Percentiles rank a stretch among this genome's conserved stretches.
Evolutionary conservation across 2,329 filamentous ascomycete species (phyloP).

Genomic region (Talaromyces sp.): DNA sequence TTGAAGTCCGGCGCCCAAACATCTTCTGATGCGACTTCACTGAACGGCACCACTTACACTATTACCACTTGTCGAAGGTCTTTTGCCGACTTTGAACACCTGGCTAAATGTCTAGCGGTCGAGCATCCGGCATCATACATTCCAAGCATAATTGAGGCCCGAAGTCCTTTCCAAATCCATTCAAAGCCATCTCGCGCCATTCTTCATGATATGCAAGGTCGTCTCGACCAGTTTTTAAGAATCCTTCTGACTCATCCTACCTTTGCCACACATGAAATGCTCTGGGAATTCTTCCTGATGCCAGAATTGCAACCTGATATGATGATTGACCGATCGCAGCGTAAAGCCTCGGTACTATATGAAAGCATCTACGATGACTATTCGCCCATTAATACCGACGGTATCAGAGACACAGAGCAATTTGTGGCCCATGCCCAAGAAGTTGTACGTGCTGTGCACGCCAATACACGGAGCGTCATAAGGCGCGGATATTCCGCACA

Average conservation of each 20-base stretch:
- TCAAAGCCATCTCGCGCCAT: slow-evolving; percentile 85
- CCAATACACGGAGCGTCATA: slow-evolving; percentile 76
- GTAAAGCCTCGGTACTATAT: slow-evolving; percentile 76
- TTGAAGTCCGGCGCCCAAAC: slow-evolving; percentile 87
- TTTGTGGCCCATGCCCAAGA: slow-evolving; percentile 90
- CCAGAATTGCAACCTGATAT: slow-evolving; percentile 86
- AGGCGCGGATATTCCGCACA: slow-evolving; percentile 72
- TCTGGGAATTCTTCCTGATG: slow-evolving; percentile 98
- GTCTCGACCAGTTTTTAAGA: slow-evolving; percentile 82
- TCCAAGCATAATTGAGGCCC: slow-evolving; percentile 69
- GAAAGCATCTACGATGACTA: slow-evolving; percentile 89
- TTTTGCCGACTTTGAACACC: slow-evolving; percentile 82
- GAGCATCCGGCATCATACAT: slow-evolving; percentile 97
- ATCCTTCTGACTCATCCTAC: slow-evolving; percentile 84
- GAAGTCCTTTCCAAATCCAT: slow-evolving; percentile 88
- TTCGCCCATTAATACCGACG: slow-evolving; percentile 65
- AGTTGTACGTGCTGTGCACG: slow-evolving; percentile 78
- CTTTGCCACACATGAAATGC: slow-evolving; percentile 91
- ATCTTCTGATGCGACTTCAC: slow-evolving; percentile 25
- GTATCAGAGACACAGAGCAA: slow-evolving; percentile 83
- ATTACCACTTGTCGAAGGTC: slow-evolving; percentile 92
- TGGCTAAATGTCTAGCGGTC: slow-evolving; percentile 74
- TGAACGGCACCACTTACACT: slow-evolving; percentile 63
- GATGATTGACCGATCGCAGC: slow-evolving; percentile 81
- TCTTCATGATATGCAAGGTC: slow-evolving; percentile 79